Conservation (phyloP, 768 basidiomycete genomes). For the Galerina marginata region DNA sequence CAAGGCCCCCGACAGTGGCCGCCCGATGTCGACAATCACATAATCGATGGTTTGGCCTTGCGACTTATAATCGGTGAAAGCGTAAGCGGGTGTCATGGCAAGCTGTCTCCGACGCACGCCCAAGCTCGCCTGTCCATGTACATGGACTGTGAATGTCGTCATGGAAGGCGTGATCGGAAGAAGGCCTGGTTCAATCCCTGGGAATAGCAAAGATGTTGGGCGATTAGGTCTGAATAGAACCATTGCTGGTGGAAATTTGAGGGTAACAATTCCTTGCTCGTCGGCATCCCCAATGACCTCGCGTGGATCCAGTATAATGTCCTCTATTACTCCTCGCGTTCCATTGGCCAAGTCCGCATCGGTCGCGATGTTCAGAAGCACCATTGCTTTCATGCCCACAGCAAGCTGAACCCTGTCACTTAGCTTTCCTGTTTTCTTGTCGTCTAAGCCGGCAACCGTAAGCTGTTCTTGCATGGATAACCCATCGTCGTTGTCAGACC, state of each 20-base stretch:
- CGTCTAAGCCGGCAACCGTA: not conserved
- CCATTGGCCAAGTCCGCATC: conserved; percentile 47
- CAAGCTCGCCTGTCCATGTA: too few relatives aligned
- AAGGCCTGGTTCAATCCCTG: conserved; percentile 6
- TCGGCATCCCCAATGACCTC: not conserved
- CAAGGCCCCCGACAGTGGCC: conserved; percentile 31
- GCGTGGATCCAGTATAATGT: conserved; percentile 37
- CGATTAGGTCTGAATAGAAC: conserved; percentile 38
- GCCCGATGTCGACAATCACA: conserved; percentile 41
- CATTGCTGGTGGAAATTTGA: conserved; percentile 36
- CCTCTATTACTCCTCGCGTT: conserved; percentile 36
- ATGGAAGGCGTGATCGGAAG: conserved; percentile 14
- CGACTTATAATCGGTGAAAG: conserved; percentile 46
- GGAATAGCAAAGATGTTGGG: not conserved
- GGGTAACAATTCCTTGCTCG: conserved; percentile 10
- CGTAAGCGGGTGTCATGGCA: conserved; percentile 39
- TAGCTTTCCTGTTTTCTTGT: conserved; percentile 25
- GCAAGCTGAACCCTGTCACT: conserved; percentile 30
- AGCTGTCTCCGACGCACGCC: conserved; percentile 26
- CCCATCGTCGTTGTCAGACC: not conserved
- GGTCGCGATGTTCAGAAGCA: conserved; percentile 40
- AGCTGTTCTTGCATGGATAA: not conserved
- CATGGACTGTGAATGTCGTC: conserved; percentile 21
- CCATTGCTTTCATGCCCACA: conserved; percentile 39
- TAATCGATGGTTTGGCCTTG: conserved; percentile 45